Percentiles rank a stretch among this genome's conserved stretches.
Conservation (phyloP, 108 stramenopile genomes). For the Nitzschia sp. region DNA sequence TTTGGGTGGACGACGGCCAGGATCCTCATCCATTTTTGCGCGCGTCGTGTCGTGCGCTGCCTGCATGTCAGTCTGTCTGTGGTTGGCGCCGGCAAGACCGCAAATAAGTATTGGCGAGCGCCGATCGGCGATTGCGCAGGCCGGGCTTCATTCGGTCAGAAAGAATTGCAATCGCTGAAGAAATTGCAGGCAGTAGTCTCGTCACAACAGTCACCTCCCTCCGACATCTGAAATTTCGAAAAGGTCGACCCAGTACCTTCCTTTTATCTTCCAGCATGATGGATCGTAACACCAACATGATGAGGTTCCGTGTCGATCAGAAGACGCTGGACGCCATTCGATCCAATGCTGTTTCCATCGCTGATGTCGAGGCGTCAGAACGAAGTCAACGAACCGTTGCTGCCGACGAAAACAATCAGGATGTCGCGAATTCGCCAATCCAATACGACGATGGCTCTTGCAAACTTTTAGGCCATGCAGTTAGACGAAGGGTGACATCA, state of each 20-base stretch:
- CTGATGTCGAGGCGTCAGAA: not conserved
- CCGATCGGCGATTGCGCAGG: too few species aligned
- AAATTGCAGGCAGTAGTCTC: too few species aligned
- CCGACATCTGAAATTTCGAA: not conserved
- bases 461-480: not conserved
- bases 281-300: not conserved
- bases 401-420: not conserved
- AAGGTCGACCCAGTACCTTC: not conserved
- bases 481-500: not conserved
- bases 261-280: not conserved
- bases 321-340: slow-evolving; percentile 1
- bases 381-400: not conserved
- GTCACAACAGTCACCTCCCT: not conserved
- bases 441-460: not conserved
- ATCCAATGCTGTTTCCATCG: not conserved
- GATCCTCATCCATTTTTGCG: too few species aligned
- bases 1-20: too few species aligned
- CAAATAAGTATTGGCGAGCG: too few species aligned
- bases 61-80: too few species aligned
- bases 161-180: too few species aligned
- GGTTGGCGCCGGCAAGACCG: not conserved
- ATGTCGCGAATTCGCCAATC: not conserved
- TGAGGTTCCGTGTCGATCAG: not conserved
- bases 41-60: too few species aligned
- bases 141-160: too few species aligned